Conservation (phyloP, 2,329 filamentous ascomycete species). For the Beauveria caledonica region DNA sequence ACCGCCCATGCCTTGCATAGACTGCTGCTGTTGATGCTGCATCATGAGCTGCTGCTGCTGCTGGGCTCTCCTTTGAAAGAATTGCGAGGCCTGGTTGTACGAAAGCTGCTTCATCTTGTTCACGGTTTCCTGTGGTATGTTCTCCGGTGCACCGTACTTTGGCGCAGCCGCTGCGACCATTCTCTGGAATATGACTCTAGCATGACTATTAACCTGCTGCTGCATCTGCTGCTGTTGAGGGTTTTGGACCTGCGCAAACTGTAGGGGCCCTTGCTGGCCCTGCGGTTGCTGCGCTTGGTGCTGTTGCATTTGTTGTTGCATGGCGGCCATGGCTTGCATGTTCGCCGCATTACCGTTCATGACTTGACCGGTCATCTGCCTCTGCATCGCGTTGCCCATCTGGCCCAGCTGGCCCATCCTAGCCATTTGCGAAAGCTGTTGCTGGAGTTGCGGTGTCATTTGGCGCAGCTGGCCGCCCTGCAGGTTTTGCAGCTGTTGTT, state of each 20-base stretch:
- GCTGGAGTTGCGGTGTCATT: slow-evolving; percentile 31
- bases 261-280: slow-evolving; percentile 9
- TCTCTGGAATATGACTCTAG: slow-evolving; percentile 31
- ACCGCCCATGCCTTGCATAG: slow-evolving; percentile 47
- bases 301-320: slow-evolving; percentile 26
- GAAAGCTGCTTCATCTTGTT: slow-evolving; percentile 38
- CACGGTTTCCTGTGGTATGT: slow-evolving; percentile 38
- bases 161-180: slow-evolving; percentile 26
- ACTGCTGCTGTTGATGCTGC: slow-evolving; percentile 31
- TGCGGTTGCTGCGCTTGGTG: slow-evolving; percentile 27
- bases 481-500: slow-evolving; percentile 35
- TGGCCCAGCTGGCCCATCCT: slow-evolving; percentile 25
- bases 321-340: slow-evolving; percentile 23
- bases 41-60: slow-evolving; percentile 25
- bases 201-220: slow-evolving; percentile 26
- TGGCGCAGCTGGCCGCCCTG: slow-evolving; percentile 27
- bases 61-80: slow-evolving; percentile 21
- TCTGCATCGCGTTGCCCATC: slow-evolving; percentile 32
- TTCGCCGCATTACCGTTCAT: slow-evolving; percentile 21
- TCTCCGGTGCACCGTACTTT: slow-evolving; percentile 33
- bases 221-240: slow-evolving; percentile 25
- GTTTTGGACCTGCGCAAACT: slow-evolving; percentile 11
- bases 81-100: slow-evolving; percentile 26
- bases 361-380: slow-evolving; percentile 27
- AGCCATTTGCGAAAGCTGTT: slow-evolving; percentile 29